A percentile compares a stretch with the other conserved stretches of the same genome.
Evolutionary conservation across 129 eudicot genomes (phyloP).

Genomic region (Escallonia rubra): DNA sequence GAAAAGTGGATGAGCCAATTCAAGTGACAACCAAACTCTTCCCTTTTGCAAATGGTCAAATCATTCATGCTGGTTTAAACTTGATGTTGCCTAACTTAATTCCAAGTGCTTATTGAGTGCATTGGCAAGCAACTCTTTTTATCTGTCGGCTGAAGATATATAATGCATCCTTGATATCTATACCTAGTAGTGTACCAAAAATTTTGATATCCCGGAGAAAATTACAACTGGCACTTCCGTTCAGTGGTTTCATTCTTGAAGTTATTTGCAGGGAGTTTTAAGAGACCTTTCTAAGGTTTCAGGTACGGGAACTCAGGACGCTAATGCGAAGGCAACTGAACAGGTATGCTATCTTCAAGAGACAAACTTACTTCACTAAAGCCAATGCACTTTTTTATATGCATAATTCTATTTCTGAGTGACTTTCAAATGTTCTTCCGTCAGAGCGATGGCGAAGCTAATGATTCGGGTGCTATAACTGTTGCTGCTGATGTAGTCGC

Average conservation of each 20-base stretch:
- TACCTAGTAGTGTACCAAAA: too few relatives aligned
- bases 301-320: slow-evolving; percentile 40
- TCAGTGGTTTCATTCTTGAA: slow-evolving; percentile 4
- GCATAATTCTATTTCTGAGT: not conserved
- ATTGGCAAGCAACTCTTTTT: too few relatives aligned
- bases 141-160: too few relatives aligned
- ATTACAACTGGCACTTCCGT: too few relatives aligned
- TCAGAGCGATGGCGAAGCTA: slow-evolving; percentile 55
- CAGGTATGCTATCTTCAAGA: slow-evolving; percentile 27
- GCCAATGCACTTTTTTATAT: not conserved
- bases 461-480: slow-evolving; percentile 36
- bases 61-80: too few relatives aligned
- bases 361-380: not conserved
- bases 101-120: too few relatives aligned
- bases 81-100: too few relatives aligned
- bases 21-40: too few relatives aligned
- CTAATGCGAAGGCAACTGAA: slow-evolving; percentile 40
- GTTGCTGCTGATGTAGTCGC: slow-evolving; percentile 29
- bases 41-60: too few relatives aligned
- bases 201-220: too few relatives aligned
- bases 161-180: too few relatives aligned
- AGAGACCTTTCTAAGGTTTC: slow-evolving; percentile 78
- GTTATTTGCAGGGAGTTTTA: slow-evolving; percentile 54
- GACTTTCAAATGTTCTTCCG: not conserved
- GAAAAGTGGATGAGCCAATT: too few relatives aligned